A percentile compares a stretch with the other conserved stretches of the same genome.
These are phyloP conservation scores for Peniophora sp. DNA, from an alignment of 1,284 basidiomycete species.

Conservation along the genomic window DNA sequence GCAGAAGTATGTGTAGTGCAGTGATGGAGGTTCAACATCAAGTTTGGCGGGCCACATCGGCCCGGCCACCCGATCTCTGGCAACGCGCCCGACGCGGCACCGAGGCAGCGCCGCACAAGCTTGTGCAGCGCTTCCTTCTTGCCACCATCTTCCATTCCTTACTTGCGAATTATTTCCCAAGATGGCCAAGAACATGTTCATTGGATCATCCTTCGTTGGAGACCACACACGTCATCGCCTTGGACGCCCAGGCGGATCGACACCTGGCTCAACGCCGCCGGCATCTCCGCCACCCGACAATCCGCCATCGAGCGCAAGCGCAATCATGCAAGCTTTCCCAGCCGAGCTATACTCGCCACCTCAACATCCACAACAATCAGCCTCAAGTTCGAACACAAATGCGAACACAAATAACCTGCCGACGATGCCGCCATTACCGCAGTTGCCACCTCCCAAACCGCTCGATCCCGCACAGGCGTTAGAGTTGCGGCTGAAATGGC, in stretches of 20 bases:
- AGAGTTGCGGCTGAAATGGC: slow-evolving; percentile 65
- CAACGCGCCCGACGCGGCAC: too few relatives aligned
- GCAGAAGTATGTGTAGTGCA: too few relatives aligned
- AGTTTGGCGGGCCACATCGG: too few relatives aligned
- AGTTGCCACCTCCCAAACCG: slow-evolving; percentile 2
- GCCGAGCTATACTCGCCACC: slow-evolving; percentile 11
- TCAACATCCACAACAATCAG: background rate
- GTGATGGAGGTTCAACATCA: too few relatives aligned
- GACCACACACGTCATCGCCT: slow-evolving; percentile 58
- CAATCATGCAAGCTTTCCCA: slow-evolving; percentile 12
- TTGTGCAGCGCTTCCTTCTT: too few relatives aligned
- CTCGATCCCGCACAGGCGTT: slow-evolving; percentile 60
- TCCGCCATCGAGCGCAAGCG: slow-evolving; percentile 6
- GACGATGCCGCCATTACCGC: background rate
- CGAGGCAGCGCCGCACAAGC: too few relatives aligned
- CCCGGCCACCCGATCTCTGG: too few relatives aligned
- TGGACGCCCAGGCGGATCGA: slow-evolving; percentile 6
- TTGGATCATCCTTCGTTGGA: slow-evolving; percentile 72
- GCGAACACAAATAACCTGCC: background rate
- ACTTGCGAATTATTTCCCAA: too few relatives aligned
- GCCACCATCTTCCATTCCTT: too few relatives aligned
- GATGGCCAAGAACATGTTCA: slow-evolving; percentile 11
- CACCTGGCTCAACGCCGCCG: slow-evolving; percentile 40
- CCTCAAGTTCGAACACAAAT: background rate
- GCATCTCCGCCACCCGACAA: slow-evolving; percentile 46